phyloP scores from a whole-genome alignment of 2,329 filamentous ascomycete species.

The Fusarium tanahbumbuense region DNA sequence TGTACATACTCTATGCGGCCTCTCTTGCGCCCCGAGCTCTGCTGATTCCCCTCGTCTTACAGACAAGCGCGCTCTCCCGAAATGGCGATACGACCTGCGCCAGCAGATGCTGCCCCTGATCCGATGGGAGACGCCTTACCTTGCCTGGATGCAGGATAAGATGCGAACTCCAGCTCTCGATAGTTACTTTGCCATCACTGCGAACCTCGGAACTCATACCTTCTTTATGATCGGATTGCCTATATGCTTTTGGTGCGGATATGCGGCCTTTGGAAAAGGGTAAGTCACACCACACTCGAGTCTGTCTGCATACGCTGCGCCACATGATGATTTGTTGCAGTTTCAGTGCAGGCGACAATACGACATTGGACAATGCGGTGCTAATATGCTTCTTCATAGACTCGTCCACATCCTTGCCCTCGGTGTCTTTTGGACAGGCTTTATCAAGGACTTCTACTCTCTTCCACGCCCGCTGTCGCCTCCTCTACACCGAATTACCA shows the following conservation, averaged over 20 bases:
- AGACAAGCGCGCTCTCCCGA: slow-evolving; percentile 86
- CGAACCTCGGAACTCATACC: slow-evolving; percentile 96
- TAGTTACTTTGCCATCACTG: slow-evolving; percentile 95
- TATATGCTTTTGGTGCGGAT: slow-evolving; percentile 96
- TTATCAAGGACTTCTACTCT: slow-evolving; percentile 93
- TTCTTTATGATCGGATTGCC: slow-evolving; percentile 98
- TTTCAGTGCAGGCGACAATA: background rate
- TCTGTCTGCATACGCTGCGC: slow-evolving; percentile 18
- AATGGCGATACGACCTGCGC: slow-evolving; percentile 89
- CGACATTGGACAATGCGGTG: background rate
- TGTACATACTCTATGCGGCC: slow-evolving; percentile 59
- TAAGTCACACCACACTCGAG: slow-evolving; percentile 59
- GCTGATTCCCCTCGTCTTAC: slow-evolving; percentile 21
- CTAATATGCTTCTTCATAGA: slow-evolving; percentile 52
- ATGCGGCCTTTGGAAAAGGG: slow-evolving; percentile 86
- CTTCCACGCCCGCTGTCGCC: slow-evolving; percentile 92
- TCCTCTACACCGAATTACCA: slow-evolving; percentile 92
- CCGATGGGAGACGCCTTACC: slow-evolving; percentile 93
- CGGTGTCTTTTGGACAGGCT: slow-evolving; percentile 89
- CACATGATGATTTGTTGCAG: slow-evolving; percentile 11
- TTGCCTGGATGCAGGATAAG: slow-evolving; percentile 85
- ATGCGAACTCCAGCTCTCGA: slow-evolving; percentile 87
- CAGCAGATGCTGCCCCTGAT: slow-evolving; percentile 86
- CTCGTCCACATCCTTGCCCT: slow-evolving; percentile 80
- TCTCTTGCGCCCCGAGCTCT: slow-evolving; percentile 4